Evolutionary conservation across 1,284 basidiomycete genomes (phyloP).

Genomic region (Ganoderma lingzhi): DNA sequence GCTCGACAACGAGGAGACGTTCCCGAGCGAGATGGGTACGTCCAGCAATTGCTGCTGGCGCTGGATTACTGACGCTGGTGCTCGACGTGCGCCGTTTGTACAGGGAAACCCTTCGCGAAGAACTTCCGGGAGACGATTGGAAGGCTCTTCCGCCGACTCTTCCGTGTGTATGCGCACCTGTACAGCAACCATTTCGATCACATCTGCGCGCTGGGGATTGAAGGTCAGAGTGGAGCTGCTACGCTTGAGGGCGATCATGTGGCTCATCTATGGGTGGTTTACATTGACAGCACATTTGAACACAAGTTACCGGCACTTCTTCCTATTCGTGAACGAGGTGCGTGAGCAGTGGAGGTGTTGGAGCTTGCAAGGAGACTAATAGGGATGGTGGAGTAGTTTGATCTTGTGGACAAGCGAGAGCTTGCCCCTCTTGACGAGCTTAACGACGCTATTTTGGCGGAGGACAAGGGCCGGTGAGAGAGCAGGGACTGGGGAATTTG

Average conservation of each 20-base stretch:
- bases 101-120: slow-evolving; percentile 92
- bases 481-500: neutral
- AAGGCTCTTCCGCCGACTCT: slow-evolving; percentile 91
- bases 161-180: slow-evolving; percentile 98
- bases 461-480: slow-evolving; percentile 69
- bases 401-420: slow-evolving; percentile 97
- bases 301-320: slow-evolving; percentile 98
- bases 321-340: slow-evolving; percentile 96
- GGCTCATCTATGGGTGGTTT: slow-evolving; percentile 12
- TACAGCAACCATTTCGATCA: slow-evolving; percentile 99
- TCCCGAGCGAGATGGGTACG: slow-evolving; percentile 94
- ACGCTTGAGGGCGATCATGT: neutral
- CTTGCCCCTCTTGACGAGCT: slow-evolving; percentile 95
- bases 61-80: neutral
- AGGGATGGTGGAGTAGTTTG: slow-evolving; percentile 67
- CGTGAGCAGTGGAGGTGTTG: neutral
- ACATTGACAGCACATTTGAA: slow-evolving; percentile 87
- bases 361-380: slow-evolving; percentile 7
- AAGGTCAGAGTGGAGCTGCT: slow-evolving; percentile 67
- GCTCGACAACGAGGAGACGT: slow-evolving; percentile 92
- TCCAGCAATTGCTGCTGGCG: neutral
- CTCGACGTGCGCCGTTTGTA: neutral
- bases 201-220: slow-evolving; percentile 97
- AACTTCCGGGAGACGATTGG: slow-evolving; percentile 93
- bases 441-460: slow-evolving; percentile 93